These are phyloP conservation scores for Pterocarpus santalinus DNA, from an alignment of 306 rosid species.

Conservation along the genomic window DNA sequence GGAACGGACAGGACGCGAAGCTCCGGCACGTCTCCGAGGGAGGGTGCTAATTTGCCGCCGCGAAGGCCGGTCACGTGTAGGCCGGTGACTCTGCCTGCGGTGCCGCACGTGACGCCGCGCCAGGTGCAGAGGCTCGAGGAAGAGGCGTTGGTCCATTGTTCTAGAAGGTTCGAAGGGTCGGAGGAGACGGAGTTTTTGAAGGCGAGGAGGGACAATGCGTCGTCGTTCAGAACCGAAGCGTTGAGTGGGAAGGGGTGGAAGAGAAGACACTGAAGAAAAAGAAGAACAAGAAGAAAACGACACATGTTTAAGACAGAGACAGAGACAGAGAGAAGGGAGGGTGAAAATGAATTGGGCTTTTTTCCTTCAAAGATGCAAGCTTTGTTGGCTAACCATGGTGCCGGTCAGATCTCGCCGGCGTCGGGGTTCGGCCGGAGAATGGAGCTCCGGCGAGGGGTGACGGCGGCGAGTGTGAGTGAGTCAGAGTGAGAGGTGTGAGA, in stretches of 20 bases:
- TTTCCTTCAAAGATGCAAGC: background rate
- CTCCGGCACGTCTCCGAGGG: slow-evolving; percentile 52
- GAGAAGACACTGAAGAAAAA: slow-evolving; percentile 26
- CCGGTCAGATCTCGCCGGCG: slow-evolving; percentile 44
- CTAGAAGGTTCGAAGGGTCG: slow-evolving; percentile 54
- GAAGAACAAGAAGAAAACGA: slow-evolving; percentile 38
- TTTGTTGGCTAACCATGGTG: slow-evolving; percentile 9
- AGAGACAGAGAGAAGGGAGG: background rate
- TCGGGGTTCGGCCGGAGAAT: slow-evolving; percentile 30
- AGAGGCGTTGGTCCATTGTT: slow-evolving; percentile 50
- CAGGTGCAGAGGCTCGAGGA: slow-evolving; percentile 54
- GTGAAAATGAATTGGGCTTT: slow-evolving; percentile 16
- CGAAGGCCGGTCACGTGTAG: slow-evolving; percentile 51
- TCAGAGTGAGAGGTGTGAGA: background rate
- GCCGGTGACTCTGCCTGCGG: slow-evolving; percentile 51
- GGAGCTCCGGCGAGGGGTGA: slow-evolving; percentile 20
- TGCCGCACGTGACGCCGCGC: slow-evolving; percentile 64
- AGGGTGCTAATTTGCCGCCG: slow-evolving; percentile 53
- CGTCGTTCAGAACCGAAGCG: slow-evolving; percentile 16
- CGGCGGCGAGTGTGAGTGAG: slow-evolving; percentile 4
- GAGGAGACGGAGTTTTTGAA: slow-evolving; percentile 54
- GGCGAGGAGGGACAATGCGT: slow-evolving; percentile 67
- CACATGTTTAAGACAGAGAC: slow-evolving; percentile 45
- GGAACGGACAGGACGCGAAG: slow-evolving; percentile 62
- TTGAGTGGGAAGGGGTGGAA: slow-evolving; percentile 36